phyloP scores from a whole-genome alignment of 345 rosid species.

The Clarkia xantiana region DNA sequence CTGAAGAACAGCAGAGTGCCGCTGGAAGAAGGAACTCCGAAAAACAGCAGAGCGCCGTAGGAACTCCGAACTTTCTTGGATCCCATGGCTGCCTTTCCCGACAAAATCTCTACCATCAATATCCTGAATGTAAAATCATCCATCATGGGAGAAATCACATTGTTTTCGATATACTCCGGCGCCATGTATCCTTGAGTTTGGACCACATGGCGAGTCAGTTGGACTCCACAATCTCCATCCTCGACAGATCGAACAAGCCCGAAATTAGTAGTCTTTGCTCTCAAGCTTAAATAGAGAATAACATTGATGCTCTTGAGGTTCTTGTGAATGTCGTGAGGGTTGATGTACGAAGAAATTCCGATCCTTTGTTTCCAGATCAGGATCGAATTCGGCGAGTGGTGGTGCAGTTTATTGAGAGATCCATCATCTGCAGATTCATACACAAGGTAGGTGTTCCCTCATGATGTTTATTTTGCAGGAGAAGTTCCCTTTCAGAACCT shows the following conservation, averaged over 20 bases:
- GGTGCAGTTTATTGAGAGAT: conserved; percentile 53
- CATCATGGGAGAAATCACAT: conserved; percentile 63
- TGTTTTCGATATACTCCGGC: conserved; percentile 78
- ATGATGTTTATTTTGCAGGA: conserved; percentile 63
- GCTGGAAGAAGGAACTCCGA: too few relatives aligned
- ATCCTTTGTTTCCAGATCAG: conserved; percentile 79
- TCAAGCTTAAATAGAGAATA: conserved; percentile 49
- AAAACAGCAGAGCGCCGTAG: too few relatives aligned
- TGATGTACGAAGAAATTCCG: conserved; percentile 51
- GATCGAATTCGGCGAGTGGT: conserved; percentile 10
- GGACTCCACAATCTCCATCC: conserved; percentile 33
- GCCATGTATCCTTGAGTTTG: conserved; percentile 84
- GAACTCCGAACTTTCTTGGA: conserved; percentile 18
- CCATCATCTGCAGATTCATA: conserved; percentile 64
- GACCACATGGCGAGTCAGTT: conserved; percentile 63
- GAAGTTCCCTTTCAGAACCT: conserved; percentile 71
- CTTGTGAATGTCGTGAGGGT: conserved; percentile 69
- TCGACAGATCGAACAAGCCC: conserved; percentile 54
- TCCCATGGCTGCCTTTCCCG: conserved; percentile 53
- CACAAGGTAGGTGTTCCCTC: conserved; percentile 69
- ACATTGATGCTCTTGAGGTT: conserved; percentile 70
- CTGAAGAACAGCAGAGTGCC: too few relatives aligned
- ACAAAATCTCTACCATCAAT: conserved; percentile 67
- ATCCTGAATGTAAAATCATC: conserved; percentile 85
- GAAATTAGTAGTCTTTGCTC: conserved; percentile 71